A percentile compares a stretch with the other conserved stretches of the same genome.
These are phyloP conservation scores for Exophiala xenobiotica DNA, from an alignment of 2,329 filamentous ascomycete genomes.

Conservation along the genomic window DNA sequence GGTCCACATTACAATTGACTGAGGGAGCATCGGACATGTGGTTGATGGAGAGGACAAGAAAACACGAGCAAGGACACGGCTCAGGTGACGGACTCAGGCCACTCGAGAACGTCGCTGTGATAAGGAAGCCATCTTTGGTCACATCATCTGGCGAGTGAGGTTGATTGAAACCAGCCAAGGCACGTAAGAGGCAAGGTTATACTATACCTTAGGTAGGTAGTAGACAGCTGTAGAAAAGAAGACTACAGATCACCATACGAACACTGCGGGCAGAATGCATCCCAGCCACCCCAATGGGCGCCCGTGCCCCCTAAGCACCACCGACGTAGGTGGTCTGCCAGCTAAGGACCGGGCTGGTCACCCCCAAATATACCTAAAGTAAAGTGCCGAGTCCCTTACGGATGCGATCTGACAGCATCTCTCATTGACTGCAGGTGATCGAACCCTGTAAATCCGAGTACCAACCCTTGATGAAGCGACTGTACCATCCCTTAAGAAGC, in stretches of 20 bases:
- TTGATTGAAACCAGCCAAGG: conserved; percentile 8
- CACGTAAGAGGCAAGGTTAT: background rate
- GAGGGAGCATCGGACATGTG: conserved; percentile 3
- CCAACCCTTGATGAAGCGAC: background rate
- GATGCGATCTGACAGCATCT: too few relatives aligned
- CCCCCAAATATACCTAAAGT: too few relatives aligned
- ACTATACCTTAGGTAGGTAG: too few relatives aligned
- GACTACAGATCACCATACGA: background rate
- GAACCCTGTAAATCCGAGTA: too few relatives aligned
- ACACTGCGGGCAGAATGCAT: background rate
- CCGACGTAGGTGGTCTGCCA: background rate
- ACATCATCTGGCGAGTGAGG: conserved; percentile 20
- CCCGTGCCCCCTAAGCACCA: too few relatives aligned
- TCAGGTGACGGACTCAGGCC: conserved; percentile 26
- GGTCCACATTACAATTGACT: too few relatives aligned
- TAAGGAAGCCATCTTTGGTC: conserved; percentile 6
- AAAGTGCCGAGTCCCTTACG: too few relatives aligned
- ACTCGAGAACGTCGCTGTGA: conserved; percentile 2
- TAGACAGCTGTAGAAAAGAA: background rate
- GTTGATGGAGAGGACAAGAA: conserved; percentile 2
- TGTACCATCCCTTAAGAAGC: too few relatives aligned
- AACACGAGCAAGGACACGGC: background rate
- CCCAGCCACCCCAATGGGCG: background rate
- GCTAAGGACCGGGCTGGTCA: too few relatives aligned
- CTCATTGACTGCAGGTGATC: too few relatives aligned